Evolutionary conservation across 1,139 yeast genomes (phyloP).

Genomic region (Suzukiozyma palmioleophila): DNA sequence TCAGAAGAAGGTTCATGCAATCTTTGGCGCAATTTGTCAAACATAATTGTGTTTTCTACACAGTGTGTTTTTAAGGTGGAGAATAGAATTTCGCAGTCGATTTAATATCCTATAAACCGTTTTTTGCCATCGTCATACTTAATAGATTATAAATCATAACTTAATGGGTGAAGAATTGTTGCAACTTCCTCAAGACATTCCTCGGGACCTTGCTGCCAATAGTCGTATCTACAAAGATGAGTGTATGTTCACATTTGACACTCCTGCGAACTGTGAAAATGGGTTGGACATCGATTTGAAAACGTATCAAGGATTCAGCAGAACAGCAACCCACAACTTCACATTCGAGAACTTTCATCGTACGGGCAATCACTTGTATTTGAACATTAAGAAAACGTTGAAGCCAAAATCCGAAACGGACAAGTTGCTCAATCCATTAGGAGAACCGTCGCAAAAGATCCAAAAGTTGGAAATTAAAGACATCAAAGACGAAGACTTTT

Average conservation of each 20-base stretch:
- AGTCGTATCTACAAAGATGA: conserved; percentile 69
- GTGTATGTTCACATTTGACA: conserved; percentile 76
- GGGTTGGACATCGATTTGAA: conserved; percentile 74
- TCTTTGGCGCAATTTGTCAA: conserved; percentile 2
- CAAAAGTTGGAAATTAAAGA: conserved; percentile 74
- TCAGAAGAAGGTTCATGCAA: not conserved
- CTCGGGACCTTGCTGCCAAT: conserved; percentile 14
- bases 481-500: conserved; percentile 63
- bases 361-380: conserved; percentile 50
- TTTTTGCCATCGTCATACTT: not conserved
- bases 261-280: conserved; percentile 51
- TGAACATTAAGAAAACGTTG: conserved; percentile 50
- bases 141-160: not conserved
- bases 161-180: conserved; percentile 5
- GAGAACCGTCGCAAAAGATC: conserved; percentile 48
- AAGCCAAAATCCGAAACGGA: conserved; percentile 34
- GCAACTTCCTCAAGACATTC: conserved; percentile 20
- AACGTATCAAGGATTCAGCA: conserved; percentile 63
- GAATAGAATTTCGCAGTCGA: not conserved
- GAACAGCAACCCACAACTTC: conserved; percentile 41
- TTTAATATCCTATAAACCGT: not conserved
- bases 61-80: not conserved
- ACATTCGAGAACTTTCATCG: conserved; percentile 50
- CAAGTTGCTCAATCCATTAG: conserved; percentile 17
- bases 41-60: conserved; percentile 1